Conservation (phyloP, 345 rosid genomes). For the Mallotus nudiflorus region DNA sequence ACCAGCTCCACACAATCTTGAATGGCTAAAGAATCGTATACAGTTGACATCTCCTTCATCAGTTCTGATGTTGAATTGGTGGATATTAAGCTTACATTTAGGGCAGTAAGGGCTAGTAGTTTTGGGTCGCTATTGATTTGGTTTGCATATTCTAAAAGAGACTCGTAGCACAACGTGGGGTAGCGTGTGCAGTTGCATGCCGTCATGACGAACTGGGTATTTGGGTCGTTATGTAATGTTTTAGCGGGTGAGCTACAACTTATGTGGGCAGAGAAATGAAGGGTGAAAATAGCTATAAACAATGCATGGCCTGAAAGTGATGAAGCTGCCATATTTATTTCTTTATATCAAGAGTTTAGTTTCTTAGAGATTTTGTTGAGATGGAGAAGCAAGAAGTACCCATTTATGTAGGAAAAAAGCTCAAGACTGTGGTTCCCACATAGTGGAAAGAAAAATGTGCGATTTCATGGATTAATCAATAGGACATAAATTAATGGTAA, state of each 20-base stretch:
- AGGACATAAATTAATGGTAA: too few relatives aligned
- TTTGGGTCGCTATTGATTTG: conserved; percentile 37
- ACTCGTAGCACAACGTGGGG: conserved; percentile 35
- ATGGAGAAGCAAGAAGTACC: too few relatives aligned
- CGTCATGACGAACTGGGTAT: conserved; percentile 25
- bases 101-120: conserved; percentile 38
- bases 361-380: too few relatives aligned
- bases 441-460: too few relatives aligned
- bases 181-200: conserved; percentile 33
- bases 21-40: conserved; percentile 29
- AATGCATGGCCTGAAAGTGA: background rate
- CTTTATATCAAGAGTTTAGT: too few relatives aligned
- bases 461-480: too few relatives aligned
- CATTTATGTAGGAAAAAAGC: too few relatives aligned
- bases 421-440: too few relatives aligned
- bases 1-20: conserved; percentile 55
- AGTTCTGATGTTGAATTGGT: conserved; percentile 30
- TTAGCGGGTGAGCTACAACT: conserved; percentile 5
- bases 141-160: conserved; percentile 41
- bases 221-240: conserved; percentile 4
- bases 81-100: conserved; percentile 40
- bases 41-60: conserved; percentile 33
- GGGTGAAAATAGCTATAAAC: conserved; percentile 10
- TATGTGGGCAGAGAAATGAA: conserved; percentile 12
- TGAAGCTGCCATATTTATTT: conserved; percentile 34